Percentiles rank a stretch among this genome's conserved stretches.
phyloP scores from a whole-genome alignment of 495 filamentous ascomycete species.

The Letharia lupina region DNA sequence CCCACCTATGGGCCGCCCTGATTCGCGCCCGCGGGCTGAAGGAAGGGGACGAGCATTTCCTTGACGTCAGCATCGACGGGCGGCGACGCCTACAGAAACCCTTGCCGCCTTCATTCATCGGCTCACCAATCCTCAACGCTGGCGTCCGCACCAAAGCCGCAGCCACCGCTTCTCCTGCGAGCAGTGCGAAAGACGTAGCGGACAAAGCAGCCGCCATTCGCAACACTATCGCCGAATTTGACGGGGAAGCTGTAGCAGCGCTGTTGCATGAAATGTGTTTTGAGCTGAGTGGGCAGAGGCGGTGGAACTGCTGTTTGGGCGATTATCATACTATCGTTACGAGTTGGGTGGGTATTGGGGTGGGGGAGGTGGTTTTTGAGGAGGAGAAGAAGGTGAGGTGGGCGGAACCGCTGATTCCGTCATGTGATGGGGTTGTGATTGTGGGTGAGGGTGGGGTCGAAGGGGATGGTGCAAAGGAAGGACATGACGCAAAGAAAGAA shows the following conservation, averaged over 20 bases:
- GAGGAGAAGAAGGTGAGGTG: not conserved
- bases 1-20: not conserved
- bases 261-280: constrained; percentile 4
- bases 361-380: not conserved
- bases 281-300: not conserved
- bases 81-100: not conserved
- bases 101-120: constrained; percentile 7
- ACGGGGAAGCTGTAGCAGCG: not conserved
- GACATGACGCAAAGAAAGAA: not conserved
- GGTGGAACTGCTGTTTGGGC: constrained; percentile 1
- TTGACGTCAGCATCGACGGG: constrained; percentile 2
- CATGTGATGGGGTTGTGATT: constrained; percentile 2
- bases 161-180: not conserved
- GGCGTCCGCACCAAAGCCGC: not conserved
- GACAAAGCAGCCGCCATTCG: not conserved
- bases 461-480: not conserved
- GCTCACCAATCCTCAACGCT: constrained; percentile 1
- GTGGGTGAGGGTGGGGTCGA: not conserved
- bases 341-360: not conserved
- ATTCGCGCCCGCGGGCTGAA: not conserved
- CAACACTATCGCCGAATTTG: not conserved
- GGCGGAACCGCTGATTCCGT: not conserved
- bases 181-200: not conserved
- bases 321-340: not conserved
- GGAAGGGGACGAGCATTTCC: not conserved